These are phyloP conservation scores for Ceratobasidium sp. DNA, from an alignment of 1,284 basidiomycete genomes.

Conservation along the genomic window DNA sequence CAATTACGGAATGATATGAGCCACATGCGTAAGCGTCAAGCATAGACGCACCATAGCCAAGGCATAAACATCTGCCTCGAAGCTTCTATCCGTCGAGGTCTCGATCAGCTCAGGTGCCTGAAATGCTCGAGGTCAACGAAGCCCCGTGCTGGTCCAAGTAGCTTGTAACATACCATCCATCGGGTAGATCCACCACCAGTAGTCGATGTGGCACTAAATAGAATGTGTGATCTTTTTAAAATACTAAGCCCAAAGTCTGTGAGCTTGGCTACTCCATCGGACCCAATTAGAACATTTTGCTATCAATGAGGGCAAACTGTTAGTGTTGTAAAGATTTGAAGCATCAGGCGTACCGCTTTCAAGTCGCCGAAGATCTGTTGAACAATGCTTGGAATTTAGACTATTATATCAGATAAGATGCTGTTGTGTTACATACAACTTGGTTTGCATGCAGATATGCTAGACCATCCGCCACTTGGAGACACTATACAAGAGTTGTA, in stretches of 20 bases:
- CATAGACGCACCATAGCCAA: too few relatives aligned
- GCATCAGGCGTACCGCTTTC: not conserved
- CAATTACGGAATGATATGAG: too few relatives aligned
- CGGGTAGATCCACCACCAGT: too few relatives aligned
- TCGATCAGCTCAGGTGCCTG: not conserved
- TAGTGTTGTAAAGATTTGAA: not conserved
- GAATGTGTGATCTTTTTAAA: not conserved
- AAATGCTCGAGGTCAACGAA: not conserved
- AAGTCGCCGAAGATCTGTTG: not conserved
- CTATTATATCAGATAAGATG: not conserved
- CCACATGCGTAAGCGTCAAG: too few relatives aligned
- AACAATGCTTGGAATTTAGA: not conserved
- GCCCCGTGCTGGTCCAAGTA: not conserved
- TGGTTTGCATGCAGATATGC: not conserved
- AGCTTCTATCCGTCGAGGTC: too few relatives aligned
- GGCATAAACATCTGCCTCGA: too few relatives aligned
- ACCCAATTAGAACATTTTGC: not conserved
- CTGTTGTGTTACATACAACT: not conserved
- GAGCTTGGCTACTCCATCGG: not conserved
- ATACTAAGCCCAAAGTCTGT: not conserved
- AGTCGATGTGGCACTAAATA: not conserved
- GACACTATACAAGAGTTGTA: not conserved
- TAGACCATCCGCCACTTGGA: not conserved
- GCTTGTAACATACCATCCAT: too few relatives aligned
- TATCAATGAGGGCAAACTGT: not conserved